Evolutionary conservation across 1,139 yeast genomes (phyloP).

Genomic region (Yamadazyma songkhlaensis): DNA sequence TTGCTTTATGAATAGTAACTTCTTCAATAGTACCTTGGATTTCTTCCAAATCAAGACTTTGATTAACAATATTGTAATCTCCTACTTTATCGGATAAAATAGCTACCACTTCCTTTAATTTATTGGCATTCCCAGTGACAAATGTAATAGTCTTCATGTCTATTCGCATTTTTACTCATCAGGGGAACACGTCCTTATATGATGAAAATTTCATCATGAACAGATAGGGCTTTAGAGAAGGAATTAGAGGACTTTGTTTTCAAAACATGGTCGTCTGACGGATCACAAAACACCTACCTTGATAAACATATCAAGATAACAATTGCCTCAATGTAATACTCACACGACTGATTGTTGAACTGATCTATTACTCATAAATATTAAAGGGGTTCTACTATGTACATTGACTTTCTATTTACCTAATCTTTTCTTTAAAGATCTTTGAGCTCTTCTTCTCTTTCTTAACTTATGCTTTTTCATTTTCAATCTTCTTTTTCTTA

Average conservation of each 20-base stretch:
- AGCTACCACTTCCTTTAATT: slow-evolving; percentile 77
- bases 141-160: slow-evolving; percentile 46
- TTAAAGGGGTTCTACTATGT: slow-evolving; percentile 3
- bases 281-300: too few species aligned
- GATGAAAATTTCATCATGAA: too few species aligned
- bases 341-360: too few species aligned
- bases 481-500: slow-evolving; percentile 66
- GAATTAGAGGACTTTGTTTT: too few species aligned
- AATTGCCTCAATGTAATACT: not conserved
- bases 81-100: slow-evolving; percentile 60
- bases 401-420: slow-evolving; percentile 32
- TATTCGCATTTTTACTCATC: too few species aligned
- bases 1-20: slow-evolving; percentile 79
- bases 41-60: slow-evolving; percentile 78
- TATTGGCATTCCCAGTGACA: slow-evolving; percentile 88
- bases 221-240: too few species aligned
- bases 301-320: too few species aligned
- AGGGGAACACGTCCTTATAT: too few species aligned
- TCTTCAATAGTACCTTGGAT: slow-evolving; percentile 85
- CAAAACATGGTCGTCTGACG: too few species aligned
- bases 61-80: slow-evolving; percentile 52
- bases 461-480: slow-evolving; percentile 73
- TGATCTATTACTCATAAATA: too few species aligned
- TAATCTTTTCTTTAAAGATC: slow-evolving; percentile 57
- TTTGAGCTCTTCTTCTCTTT: slow-evolving; percentile 67